A percentile compares a stretch with the other conserved stretches of the same genome.
These are phyloP conservation scores for Alternaria burnsii DNA, from an alignment of 2,329 filamentous ascomycete genomes.

Conservation along the genomic window DNA sequence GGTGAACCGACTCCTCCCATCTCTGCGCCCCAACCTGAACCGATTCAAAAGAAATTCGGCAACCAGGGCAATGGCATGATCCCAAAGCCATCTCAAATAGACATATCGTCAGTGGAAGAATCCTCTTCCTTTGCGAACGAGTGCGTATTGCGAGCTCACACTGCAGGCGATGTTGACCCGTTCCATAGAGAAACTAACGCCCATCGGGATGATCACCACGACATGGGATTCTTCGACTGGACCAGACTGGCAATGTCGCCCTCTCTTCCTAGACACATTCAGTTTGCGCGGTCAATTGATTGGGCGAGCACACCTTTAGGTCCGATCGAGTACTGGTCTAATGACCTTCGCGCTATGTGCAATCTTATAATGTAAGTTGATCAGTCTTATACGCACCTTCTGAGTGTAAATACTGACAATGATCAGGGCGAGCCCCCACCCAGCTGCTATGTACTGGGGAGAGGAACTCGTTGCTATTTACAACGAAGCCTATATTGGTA, in stretches of 20 bases:
- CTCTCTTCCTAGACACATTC: constrained; percentile 73
- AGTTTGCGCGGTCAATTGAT: constrained; percentile 74
- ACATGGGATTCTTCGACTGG: constrained; percentile 78
- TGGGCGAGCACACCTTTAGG: constrained; percentile 79
- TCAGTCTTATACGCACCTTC: background rate
- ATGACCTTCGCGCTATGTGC: constrained; percentile 78
- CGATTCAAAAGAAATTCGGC: constrained; percentile 7
- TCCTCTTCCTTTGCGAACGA: constrained; percentile 48
- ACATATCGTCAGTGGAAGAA: constrained; percentile 33
- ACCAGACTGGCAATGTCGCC: constrained; percentile 72
- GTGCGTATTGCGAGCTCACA: constrained; percentile 52
- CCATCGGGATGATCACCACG: constrained; percentile 33
- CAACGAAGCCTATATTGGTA: constrained; percentile 71
- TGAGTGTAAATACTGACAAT: constrained; percentile 7
- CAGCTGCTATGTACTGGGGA: constrained; percentile 83
- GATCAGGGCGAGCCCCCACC: constrained; percentile 53
- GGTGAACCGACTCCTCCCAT: constrained; percentile 23
- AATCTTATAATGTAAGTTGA: constrained; percentile 74
- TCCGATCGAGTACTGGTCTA: constrained; percentile 76
- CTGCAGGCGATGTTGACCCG: constrained; percentile 52
- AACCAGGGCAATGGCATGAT: constrained; percentile 9
- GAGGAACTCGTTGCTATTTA: constrained; percentile 73
- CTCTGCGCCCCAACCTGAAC: constrained; percentile 13
- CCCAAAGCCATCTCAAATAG: constrained; percentile 23
- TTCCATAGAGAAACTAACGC: constrained; percentile 43